phyloP scores from a whole-genome alignment of 1,284 basidiomycete species.

The Vanrija humicola region DNA sequence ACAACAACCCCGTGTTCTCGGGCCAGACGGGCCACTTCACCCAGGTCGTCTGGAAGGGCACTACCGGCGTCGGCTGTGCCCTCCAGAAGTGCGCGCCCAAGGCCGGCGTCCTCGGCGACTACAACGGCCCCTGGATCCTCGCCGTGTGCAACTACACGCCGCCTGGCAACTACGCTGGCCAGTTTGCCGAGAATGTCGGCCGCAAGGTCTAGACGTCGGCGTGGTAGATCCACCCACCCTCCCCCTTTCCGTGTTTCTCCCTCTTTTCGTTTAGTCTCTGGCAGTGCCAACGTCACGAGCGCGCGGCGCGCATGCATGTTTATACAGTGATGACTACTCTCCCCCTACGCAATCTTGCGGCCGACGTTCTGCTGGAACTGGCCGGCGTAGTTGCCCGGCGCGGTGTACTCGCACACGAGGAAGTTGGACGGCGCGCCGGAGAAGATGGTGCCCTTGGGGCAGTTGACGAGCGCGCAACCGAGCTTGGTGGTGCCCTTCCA shows the following conservation, averaged over 20 bases:
- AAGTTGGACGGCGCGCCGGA: not conserved
- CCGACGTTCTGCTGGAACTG: too few species aligned
- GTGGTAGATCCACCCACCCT: too few species aligned
- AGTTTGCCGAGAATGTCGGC: too few species aligned
- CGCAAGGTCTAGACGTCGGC: too few species aligned
- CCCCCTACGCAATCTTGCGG: too few species aligned
- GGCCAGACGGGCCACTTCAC: constrained; percentile 37
- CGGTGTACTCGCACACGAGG: constrained; percentile 29
- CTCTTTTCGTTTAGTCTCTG: too few species aligned
- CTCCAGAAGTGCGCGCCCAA: not conserved
- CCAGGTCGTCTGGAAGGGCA: constrained; percentile 43
- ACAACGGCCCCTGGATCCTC: constrained; percentile 25
- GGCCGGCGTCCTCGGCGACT: too few species aligned
- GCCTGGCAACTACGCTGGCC: constrained; percentile 21
- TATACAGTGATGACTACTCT: too few species aligned
- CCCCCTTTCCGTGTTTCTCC: too few species aligned
- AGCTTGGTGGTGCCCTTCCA: constrained; percentile 42
- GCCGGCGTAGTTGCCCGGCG: constrained; percentile 23
- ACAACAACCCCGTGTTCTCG: constrained; percentile 28
- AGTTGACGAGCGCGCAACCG: constrained; percentile 35
- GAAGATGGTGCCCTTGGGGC: constrained; percentile 6
- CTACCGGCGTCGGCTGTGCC: constrained; percentile 37
- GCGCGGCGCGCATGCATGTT: too few species aligned
- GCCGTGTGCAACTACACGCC: constrained; percentile 29
- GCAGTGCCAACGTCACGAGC: too few species aligned